phyloP scores from a whole-genome alignment of 805 yeast genomes.

The Lipomyces sp. region DNA sequence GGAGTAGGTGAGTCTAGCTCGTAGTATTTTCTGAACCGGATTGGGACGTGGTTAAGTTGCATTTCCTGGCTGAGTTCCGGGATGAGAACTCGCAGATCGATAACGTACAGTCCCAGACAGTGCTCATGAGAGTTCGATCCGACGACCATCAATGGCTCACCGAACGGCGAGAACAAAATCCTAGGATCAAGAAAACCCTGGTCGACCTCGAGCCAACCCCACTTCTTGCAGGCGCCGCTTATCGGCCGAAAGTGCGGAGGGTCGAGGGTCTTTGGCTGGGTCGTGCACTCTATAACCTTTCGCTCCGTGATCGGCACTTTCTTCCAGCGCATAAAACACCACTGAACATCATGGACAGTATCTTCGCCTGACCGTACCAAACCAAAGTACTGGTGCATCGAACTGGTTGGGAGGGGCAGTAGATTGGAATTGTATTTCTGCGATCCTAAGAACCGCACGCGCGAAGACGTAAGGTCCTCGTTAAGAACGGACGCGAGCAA shows the following conservation, averaged over 20 bases:
- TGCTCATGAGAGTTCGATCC: constrained; percentile 18
- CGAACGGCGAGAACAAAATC: constrained; percentile 22
- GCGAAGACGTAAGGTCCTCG: constrained; percentile 15
- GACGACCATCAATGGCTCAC: constrained; percentile 28
- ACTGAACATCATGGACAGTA: constrained; percentile 18
- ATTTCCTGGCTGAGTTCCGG: constrained; percentile 12
- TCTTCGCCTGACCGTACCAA: constrained; percentile 13
- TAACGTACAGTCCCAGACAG: constrained; percentile 22
- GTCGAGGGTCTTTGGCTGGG: neutral
- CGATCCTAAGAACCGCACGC: constrained; percentile 13
- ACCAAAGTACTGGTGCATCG: constrained; percentile 11
- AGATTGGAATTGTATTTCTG: constrained; percentile 15
- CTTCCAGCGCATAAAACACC: constrained; percentile 19
- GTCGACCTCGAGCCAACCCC: constrained; percentile 14
- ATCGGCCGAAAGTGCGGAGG: constrained; percentile 7
- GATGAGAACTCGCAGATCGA: constrained; percentile 23
- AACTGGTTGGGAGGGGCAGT: constrained; percentile 14
- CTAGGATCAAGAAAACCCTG: constrained; percentile 25
- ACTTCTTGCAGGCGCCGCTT: constrained; percentile 10
- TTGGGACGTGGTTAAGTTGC: constrained; percentile 8
- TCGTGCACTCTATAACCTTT: constrained; percentile 16
- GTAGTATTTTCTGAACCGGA: constrained; percentile 9
- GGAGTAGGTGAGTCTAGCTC: constrained; percentile 19
- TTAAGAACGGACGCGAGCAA: constrained; percentile 4
- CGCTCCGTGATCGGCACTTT: constrained; percentile 10